These are phyloP conservation scores for Candida fluviatilis DNA, from an alignment of 805 yeast genomes.

Conservation along the genomic window DNA sequence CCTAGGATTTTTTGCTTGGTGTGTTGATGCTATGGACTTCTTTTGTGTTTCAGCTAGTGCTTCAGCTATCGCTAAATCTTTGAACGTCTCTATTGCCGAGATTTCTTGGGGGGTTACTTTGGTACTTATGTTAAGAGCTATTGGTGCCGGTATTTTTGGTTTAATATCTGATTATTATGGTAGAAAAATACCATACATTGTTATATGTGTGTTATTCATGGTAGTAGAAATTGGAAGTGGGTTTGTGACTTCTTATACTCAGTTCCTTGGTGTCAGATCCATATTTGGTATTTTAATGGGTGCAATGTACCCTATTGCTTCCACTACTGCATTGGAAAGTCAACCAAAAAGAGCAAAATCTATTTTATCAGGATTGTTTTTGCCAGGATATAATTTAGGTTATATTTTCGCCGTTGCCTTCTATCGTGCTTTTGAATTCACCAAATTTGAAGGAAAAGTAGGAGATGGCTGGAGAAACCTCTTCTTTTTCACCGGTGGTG, in stretches of 20 bases:
- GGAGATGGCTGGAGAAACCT: constrained; percentile 58
- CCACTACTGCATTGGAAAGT: constrained; percentile 65
- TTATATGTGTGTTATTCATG: constrained; percentile 44
- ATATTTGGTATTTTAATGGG: constrained; percentile 71
- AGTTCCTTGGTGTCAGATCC: constrained; percentile 60
- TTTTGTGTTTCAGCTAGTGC: constrained; percentile 59
- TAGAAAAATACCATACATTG: constrained; percentile 63
- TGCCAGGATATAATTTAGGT: constrained; percentile 60
- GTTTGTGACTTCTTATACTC: constrained; percentile 52
- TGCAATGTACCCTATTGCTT: constrained; percentile 61
- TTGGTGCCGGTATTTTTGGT: constrained; percentile 69
- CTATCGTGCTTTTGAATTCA: constrained; percentile 49
- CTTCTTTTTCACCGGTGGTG: constrained; percentile 68
- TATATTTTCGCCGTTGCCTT: constrained; percentile 63
- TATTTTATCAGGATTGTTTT: constrained; percentile 57
- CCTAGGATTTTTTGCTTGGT: constrained; percentile 63
- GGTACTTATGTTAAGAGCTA: constrained; percentile 67
- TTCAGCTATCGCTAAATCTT: constrained; percentile 43
- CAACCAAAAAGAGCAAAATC: constrained; percentile 58
- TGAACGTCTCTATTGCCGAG: constrained; percentile 41
- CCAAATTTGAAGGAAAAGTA: constrained; percentile 27
- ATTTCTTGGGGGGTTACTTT: constrained; percentile 73
- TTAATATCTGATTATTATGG: constrained; percentile 57
- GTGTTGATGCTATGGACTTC: constrained; percentile 70
- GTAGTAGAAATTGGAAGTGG: constrained; percentile 64